phyloP scores from a whole-genome alignment of 495 filamentous ascomycete species.

The Penicillium taxi region DNA sequence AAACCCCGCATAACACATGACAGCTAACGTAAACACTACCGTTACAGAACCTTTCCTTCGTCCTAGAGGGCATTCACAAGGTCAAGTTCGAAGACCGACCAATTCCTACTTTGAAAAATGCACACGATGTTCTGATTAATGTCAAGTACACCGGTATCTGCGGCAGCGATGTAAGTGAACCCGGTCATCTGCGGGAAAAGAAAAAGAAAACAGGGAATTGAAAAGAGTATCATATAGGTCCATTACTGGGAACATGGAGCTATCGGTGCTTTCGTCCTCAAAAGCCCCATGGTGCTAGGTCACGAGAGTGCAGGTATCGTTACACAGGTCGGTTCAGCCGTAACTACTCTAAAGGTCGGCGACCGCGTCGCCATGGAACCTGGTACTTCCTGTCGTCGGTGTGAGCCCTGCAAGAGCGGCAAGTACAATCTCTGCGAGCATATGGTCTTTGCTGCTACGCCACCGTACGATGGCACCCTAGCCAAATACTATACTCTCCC shows the following conservation, averaged over 20 bases:
- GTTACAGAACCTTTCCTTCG: slow-evolving; percentile 84
- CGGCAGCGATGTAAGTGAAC: slow-evolving; percentile 62
- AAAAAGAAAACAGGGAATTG: too few relatives aligned
- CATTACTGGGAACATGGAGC: slow-evolving; percentile 85
- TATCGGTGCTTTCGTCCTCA: slow-evolving; percentile 75
- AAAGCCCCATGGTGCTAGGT: slow-evolving; percentile 84
- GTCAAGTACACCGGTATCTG: slow-evolving; percentile 87
- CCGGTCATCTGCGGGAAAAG: neutral
- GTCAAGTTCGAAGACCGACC: slow-evolving; percentile 72
- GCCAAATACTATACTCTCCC: slow-evolving; percentile 48
- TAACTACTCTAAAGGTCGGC: slow-evolving; percentile 35
- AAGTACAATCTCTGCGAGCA: slow-evolving; percentile 47
- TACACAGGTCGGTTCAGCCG: slow-evolving; percentile 52
- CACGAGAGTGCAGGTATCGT: slow-evolving; percentile 83
- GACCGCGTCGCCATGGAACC: slow-evolving; percentile 49
- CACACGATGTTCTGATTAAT: slow-evolving; percentile 72
- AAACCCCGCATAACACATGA: neutral
- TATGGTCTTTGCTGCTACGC: slow-evolving; percentile 48
- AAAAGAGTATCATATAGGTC: too few relatives aligned
- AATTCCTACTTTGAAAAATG: slow-evolving; percentile 54
- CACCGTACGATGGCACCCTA: slow-evolving; percentile 47
- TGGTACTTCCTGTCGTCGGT: slow-evolving; percentile 44
- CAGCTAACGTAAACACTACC: slow-evolving; percentile 5
- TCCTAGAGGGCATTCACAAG: slow-evolving; percentile 64
- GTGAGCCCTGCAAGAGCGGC: slow-evolving; percentile 44